Evolutionary conservation across 441 rosid species (phyloP), one percentile per base, ranked within the genome.

Genomic region (Cnidoscolus chayamansa): DNA sequence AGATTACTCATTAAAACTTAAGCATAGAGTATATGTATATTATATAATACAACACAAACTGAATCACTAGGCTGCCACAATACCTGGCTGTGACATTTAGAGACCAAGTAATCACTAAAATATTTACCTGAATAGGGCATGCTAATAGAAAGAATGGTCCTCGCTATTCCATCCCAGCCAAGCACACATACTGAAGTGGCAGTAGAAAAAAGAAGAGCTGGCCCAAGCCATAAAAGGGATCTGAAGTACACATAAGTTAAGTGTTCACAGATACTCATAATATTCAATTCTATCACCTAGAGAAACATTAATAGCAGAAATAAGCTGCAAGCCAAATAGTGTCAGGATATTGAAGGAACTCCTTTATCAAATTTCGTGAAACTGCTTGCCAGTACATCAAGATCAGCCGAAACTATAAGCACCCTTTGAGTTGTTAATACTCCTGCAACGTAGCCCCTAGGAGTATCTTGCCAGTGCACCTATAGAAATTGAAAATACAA

Each of bases 391-490:
- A 96, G 80, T 82, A 96, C 79, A 67, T 89, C 93, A 76, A 96
- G 90, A 83, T 91, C 97, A 19, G 91, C 96, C 20, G 98, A 93
- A 82, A 89, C 88, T 82, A 96, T 89, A 72, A 96, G 83, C 82
- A 96, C 97, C 81, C 99, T 87, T 20, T 88, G 88, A 68, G 97
- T 96, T 69, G 99, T 96, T 82, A 89, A 78, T 78, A 93, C 80
- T 76, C 99, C 99, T 51, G 99, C 97, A 64, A 96, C 99, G 84
- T 81, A 88, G 77, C 97, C 99, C 71, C 93, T 81, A 8, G 80
- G 88, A 77, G 98, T 96, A 78, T 86, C 94, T 84, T 96, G 99
- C 99, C 99, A 96, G 63, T 89, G 89, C 79, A 93, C 98, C 98
- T 91, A 81, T 65, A 80, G 25, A 68, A 62, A 70, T 64, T 30